Evolutionary conservation across 306 rosid genomes (phyloP), one percentile per base, ranked within the genome.

Genomic region (Gastrolobium villosum): DNA sequence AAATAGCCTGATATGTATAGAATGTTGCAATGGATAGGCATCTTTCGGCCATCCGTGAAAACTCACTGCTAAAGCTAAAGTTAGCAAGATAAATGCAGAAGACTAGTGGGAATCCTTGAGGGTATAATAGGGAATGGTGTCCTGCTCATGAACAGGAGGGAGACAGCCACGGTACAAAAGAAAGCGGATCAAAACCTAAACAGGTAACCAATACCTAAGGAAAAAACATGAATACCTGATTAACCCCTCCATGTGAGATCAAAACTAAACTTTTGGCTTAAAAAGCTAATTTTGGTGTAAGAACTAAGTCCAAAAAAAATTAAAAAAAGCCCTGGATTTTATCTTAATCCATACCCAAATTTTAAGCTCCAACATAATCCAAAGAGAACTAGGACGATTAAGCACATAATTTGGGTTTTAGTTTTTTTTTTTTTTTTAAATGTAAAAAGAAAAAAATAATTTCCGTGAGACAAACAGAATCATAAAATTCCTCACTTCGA

Each of bases 321-420:
- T n/a, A 0, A 46, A 68, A 3, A 31, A 68, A 0, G 59, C 30
- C 74, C 74, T 40, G 2, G 1, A 49, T 34, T 50, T 31, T 1
- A 69, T 6, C 43, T 34, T 8, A 14, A 50, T 52, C 10, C 34
- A 82, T 9, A 26, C 73, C 41, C 14, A 6, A 79, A 76, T 36
- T 53, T 43, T 43, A 82, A 53, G 28, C 53, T 34, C 40, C 15
- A 71, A 49, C 26, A 39, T 5, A 36, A 64, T 28, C 63, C 80
- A 40, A 52, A 70, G 35, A 50, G 31, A 55, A 13, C 2, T 7
- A 20, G 10, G 31, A 26, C 5, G 13, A 70, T 35, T 35, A 59
- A 74, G 46, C 78, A 74, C 5, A 14, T 1, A 43, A 20, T 20
- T 4, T 43, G 10, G 15, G 6, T 43, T 35, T 43, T 44, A 57